These are phyloP conservation scores for Starmerella scarabaei DNA, from an alignment of 805 yeast species.

Conservation along the genomic window DNA sequence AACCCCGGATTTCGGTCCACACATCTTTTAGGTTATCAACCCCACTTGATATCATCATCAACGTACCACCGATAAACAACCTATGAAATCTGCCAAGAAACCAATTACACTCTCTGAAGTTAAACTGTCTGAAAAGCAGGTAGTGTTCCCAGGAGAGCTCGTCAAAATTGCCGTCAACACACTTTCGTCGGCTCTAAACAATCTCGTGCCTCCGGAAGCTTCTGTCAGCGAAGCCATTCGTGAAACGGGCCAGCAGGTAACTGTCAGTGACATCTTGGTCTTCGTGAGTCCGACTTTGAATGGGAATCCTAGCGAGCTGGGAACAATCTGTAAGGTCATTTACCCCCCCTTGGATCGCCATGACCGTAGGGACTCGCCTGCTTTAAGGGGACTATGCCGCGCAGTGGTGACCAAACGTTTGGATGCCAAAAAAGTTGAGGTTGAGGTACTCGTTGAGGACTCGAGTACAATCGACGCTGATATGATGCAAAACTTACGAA, in stretches of 20 bases:
- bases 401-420: conserved; percentile 4
- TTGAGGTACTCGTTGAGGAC: conserved; percentile 5
- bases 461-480: background rate
- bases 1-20: too few species aligned
- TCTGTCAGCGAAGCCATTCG: background rate
- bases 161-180: background rate
- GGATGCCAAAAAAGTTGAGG: background rate
- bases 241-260: background rate
- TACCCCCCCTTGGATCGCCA: background rate
- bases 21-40: too few species aligned
- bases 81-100: background rate
- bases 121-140: background rate
- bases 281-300: conserved; percentile 4
- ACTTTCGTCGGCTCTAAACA: background rate
- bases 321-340: conserved; percentile 20
- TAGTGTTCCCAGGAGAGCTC: background rate
- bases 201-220: background rate
- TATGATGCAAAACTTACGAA: conserved; percentile 13
- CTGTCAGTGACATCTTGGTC: conserved; percentile 4
- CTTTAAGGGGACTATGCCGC: conserved; percentile 16
- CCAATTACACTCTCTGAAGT: background rate
- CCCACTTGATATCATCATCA: too few species aligned
- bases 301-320: conserved; percentile 10
- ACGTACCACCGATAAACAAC: too few species aligned
- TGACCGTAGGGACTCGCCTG: conserved; percentile 1